A percentile compares a stretch with the other conserved stretches of the same genome.
These are phyloP conservation scores for Dactylellina drechsleri DNA, from an alignment of 2,329 filamentous ascomycete species.

Conservation along the genomic window DNA sequence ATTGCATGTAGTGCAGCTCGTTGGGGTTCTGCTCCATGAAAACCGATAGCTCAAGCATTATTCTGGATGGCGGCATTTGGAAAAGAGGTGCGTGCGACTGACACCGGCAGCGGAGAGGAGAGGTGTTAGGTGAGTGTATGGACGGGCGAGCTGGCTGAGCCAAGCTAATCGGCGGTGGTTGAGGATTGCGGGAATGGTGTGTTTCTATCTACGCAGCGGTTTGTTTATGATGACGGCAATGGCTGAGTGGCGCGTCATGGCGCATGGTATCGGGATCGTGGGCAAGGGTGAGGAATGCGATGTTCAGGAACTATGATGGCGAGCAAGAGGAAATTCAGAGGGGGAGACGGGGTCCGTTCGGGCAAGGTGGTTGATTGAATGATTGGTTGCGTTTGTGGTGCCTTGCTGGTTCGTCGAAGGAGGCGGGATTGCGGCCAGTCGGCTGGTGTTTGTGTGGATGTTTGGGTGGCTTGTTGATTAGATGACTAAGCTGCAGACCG, in stretches of 20 bases:
- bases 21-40: conserved; percentile 44
- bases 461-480: too few relatives aligned
- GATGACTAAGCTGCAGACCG: too few relatives aligned
- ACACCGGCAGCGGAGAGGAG: not conserved
- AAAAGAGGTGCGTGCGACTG: not conserved
- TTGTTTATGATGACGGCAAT: conserved; percentile 37
- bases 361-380: too few relatives aligned
- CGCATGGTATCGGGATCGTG: conserved; percentile 29
- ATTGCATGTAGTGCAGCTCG: conserved; percentile 28
- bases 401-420: not conserved
- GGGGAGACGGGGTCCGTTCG: not conserved
- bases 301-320: not conserved
- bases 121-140: not conserved
- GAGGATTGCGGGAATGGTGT: not conserved
- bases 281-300: not conserved
- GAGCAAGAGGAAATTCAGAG: not conserved
- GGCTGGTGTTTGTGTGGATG: too few relatives aligned
- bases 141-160: not conserved
- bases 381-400: not conserved
- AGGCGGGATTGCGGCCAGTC: too few relatives aligned
- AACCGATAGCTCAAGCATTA: conserved; percentile 39
- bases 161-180: conserved; percentile 3
- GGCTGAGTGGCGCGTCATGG: conserved; percentile 48
- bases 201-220: conserved; percentile 7
- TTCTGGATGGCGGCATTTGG: conserved; percentile 1